Percentiles rank a stretch among this genome's conserved stretches.
Evolutionary conservation across 2,329 filamentous ascomycete species (phyloP).

Genomic region (Aspergillus terreus): DNA sequence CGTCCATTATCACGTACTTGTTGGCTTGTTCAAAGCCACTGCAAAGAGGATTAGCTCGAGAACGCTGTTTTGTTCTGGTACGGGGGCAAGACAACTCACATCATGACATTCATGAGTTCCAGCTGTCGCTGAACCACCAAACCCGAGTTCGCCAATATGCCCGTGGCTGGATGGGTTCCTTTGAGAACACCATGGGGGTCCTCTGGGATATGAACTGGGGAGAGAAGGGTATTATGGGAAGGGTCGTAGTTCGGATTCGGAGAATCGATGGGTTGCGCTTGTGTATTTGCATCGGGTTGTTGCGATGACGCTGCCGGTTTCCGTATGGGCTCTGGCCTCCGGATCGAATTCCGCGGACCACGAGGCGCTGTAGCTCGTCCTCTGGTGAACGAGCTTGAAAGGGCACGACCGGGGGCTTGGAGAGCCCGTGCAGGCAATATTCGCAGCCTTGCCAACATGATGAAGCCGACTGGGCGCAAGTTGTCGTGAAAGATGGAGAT

Average conservation of each 20-base stretch:
- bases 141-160: slow-evolving; percentile 58
- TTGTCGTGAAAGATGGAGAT: neutral
- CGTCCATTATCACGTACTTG: slow-evolving; percentile 63
- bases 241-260: slow-evolving; percentile 40
- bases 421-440: slow-evolving; percentile 17
- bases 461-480: neutral
- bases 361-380: slow-evolving; percentile 19
- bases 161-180: slow-evolving; percentile 54
- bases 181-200: slow-evolving; percentile 59
- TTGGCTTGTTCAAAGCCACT: slow-evolving; percentile 65
- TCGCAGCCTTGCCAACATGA: slow-evolving; percentile 21
- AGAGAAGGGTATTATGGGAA: slow-evolving; percentile 49
- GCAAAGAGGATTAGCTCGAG: too few species aligned
- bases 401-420: slow-evolving; percentile 18
- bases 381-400: slow-evolving; percentile 25
- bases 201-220: slow-evolving; percentile 60
- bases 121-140: slow-evolving; percentile 61
- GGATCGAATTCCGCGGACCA: slow-evolving; percentile 29
- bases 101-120: slow-evolving; percentile 63
- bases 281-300: slow-evolving; percentile 6
- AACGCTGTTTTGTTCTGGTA: too few species aligned
- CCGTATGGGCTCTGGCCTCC: slow-evolving; percentile 20
- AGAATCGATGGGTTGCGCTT: slow-evolving; percentile 27
- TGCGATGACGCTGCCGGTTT: slow-evolving; percentile 6
- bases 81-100: slow-evolving; percentile 31